A percentile compares a stretch with the other conserved stretches of the same genome.
Evolutionary conservation across 306 rosid genomes (phyloP).

Genomic region (Medicago arabica): DNA sequence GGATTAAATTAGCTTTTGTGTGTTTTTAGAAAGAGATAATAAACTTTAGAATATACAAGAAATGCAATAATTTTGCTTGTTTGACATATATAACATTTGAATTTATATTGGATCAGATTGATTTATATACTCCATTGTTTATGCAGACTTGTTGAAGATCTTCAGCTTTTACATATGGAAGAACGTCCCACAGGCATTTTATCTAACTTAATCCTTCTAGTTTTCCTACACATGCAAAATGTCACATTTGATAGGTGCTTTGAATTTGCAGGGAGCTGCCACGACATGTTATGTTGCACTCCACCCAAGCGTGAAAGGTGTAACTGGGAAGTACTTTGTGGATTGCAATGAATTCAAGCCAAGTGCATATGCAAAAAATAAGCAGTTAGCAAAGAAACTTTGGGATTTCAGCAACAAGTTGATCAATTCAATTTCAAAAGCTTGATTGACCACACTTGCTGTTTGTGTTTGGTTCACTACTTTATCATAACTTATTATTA

Average conservation of each 20-base stretch:
- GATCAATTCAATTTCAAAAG: conserved; percentile 51
- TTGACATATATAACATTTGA: neutral
- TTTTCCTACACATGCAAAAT: neutral
- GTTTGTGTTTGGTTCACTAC: conserved; percentile 7
- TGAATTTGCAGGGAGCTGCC: conserved; percentile 70
- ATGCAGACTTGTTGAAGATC: conserved; percentile 57
- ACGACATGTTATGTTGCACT: conserved; percentile 87
- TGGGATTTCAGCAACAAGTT: conserved; percentile 87
- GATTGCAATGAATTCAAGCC: conserved; percentile 77
- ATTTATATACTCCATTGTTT: neutral
- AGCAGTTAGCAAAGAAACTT: conserved; percentile 54
- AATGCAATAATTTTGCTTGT: no score
- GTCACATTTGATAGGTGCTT: no score
- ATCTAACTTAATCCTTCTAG: neutral
- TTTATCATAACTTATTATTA: neutral
- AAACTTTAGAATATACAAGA: no score
- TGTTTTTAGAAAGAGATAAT: no score
- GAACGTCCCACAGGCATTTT: conserved; percentile 79
- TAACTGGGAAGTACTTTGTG: conserved; percentile 67
- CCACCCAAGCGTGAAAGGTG: conserved; percentile 74
- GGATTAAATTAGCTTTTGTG: no score
- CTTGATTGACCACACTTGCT: conserved; percentile 32
- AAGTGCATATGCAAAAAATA: conserved; percentile 55
- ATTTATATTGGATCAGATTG: neutral
- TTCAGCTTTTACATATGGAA: conserved; percentile 83